phyloP scores from a whole-genome alignment of 2,329 filamentous ascomycete species.

The Emydomyces testavorans region DNA sequence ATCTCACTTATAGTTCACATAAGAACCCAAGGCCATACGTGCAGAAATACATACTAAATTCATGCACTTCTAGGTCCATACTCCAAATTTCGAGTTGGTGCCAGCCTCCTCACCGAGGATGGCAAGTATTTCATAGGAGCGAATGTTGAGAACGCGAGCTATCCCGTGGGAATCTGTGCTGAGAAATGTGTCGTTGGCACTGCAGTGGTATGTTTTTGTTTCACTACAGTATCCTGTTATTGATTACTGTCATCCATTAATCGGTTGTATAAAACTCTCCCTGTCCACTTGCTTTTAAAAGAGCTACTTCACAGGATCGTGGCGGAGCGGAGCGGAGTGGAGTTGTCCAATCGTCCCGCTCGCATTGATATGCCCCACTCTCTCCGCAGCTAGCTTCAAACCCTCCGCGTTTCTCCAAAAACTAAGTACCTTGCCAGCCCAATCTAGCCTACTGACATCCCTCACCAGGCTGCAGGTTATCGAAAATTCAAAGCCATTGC shows the following conservation, averaged over 20 bases:
- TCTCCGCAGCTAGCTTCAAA: not conserved
- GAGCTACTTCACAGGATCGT: no score
- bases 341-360: not conserved
- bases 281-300: no score
- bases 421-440: no score
- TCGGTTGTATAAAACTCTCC: not conserved
- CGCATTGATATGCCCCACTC: no score
- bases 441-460: no score
- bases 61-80: no score
- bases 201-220: slow-evolving; percentile 46
- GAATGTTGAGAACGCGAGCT: slow-evolving; percentile 87
- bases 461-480: slow-evolving; percentile 34
- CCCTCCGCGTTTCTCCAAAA: no score
- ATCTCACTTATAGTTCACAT: no score
- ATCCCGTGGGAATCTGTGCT: slow-evolving; percentile 90
- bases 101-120: slow-evolving; percentile 55
- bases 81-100: slow-evolving; percentile 82
- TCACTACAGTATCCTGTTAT: not conserved
- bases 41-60: no score
- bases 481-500: slow-evolving; percentile 63
- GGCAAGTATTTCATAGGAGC: slow-evolving; percentile 57
- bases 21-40: not conserved
- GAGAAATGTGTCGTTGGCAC: slow-evolving; percentile 81
- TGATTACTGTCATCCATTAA: not conserved
- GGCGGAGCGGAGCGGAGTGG: not conserved